phyloP scores from a whole-genome alignment of 2,329 filamentous ascomycete genomes.

The Ilyonectria robusta region DNA sequence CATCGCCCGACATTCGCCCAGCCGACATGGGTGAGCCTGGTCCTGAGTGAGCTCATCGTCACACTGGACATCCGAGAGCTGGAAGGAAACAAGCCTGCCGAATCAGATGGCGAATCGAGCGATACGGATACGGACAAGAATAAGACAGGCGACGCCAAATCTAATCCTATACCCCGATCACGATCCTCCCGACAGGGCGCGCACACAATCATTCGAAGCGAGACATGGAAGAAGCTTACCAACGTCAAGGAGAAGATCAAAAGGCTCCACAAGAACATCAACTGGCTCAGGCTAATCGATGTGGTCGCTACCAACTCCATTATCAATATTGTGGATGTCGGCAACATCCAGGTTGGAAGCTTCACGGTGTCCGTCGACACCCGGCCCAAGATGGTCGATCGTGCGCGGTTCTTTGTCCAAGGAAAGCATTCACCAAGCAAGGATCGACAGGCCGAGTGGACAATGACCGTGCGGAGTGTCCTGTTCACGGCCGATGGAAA shows the following conservation, averaged over 20 bases:
- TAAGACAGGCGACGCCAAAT: constrained; percentile 41
- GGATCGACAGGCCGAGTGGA: constrained; percentile 89
- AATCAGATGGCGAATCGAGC: constrained; percentile 45
- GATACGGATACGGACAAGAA: constrained; percentile 48
- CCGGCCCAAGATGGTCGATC: constrained; percentile 89
- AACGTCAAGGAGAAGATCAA: constrained; percentile 89
- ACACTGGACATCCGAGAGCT: constrained; percentile 83
- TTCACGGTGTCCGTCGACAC: constrained; percentile 93
- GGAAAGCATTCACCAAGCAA: constrained; percentile 72
- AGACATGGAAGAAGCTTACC: constrained; percentile 86
- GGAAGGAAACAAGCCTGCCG: constrained; percentile 61
- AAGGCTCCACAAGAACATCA: constrained; percentile 85
- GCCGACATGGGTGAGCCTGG: constrained; percentile 95
- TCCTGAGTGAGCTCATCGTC: constrained; percentile 86
- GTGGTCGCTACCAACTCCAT: constrained; percentile 86
- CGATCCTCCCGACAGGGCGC: constrained; percentile 33
- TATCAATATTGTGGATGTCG: constrained; percentile 83
- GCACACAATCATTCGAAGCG: constrained; percentile 64
- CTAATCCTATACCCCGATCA: constrained; percentile 42
- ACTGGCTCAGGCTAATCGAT: constrained; percentile 92
- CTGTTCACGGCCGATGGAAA: constrained; percentile 88
- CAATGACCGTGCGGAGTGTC: constrained; percentile 86
- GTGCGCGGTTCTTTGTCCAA: constrained; percentile 89
- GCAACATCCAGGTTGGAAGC: constrained; percentile 86
- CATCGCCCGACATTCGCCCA: constrained; percentile 97